Percentiles rank a stretch among this genome's conserved stretches.
Conservation (phyloP, 2,329 filamentous ascomycete genomes). For the Colletotrichum navitas region DNA sequence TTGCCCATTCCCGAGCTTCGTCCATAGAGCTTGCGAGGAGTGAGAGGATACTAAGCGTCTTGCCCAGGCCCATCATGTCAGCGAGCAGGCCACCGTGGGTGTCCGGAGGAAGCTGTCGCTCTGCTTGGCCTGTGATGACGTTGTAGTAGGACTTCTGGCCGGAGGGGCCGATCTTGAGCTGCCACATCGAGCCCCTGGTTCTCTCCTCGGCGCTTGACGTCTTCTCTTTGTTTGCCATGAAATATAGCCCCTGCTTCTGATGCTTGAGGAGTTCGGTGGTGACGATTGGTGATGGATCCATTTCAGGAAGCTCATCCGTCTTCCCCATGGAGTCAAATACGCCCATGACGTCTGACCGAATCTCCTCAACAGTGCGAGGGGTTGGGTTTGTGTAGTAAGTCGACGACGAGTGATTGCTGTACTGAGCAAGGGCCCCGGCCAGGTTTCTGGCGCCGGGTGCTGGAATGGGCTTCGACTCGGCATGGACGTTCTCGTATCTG, state of each 20-base stretch:
- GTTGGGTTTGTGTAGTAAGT: slow-evolving; percentile 48
- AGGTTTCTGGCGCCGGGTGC: slow-evolving; percentile 50
- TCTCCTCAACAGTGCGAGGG: slow-evolving; percentile 83
- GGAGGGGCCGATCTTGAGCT: slow-evolving; percentile 63
- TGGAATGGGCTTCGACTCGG: slow-evolving; percentile 57
- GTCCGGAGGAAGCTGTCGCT: slow-evolving; percentile 71
- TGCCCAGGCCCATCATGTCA: slow-evolving; percentile 92
- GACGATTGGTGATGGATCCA: slow-evolving; percentile 73
- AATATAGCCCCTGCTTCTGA: slow-evolving; percentile 90
- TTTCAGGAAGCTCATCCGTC: slow-evolving; percentile 79
- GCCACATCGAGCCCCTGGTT: slow-evolving; percentile 82
- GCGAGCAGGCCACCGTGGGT: slow-evolving; percentile 81
- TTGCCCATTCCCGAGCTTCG: slow-evolving; percentile 73
- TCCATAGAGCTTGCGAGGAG: slow-evolving; percentile 76
- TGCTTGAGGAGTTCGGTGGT: slow-evolving; percentile 81
- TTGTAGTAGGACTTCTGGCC: slow-evolving; percentile 79
- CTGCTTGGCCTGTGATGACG: slow-evolving; percentile 82
- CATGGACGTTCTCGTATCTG: slow-evolving; percentile 83
- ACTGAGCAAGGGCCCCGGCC: slow-evolving; percentile 34
- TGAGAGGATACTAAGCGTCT: slow-evolving; percentile 87
- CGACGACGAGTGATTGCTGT: slow-evolving; percentile 35
- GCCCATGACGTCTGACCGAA: slow-evolving; percentile 84
- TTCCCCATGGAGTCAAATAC: slow-evolving; percentile 89
- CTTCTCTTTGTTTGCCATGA: slow-evolving; percentile 85
- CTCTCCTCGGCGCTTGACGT: slow-evolving; percentile 67